Conservation (phyloP, 2,329 filamentous ascomycete species). For the Neopestalotiopsis clavispora region DNA sequence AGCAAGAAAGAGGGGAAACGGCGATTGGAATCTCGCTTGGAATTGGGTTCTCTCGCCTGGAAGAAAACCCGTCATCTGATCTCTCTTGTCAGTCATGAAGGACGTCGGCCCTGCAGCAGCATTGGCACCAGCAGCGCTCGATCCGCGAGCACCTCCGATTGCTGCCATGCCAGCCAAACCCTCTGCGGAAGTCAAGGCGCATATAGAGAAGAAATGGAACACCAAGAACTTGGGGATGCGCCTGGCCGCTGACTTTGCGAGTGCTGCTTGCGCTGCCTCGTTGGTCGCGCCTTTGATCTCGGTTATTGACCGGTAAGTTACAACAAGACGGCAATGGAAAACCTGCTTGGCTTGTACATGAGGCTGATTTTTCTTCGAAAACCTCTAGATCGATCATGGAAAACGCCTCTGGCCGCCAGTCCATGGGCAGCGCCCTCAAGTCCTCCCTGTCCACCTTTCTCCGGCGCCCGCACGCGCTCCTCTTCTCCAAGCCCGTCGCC, state of each 20-base stretch:
- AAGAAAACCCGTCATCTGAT: not conserved
- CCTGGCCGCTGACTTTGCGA: conserved; percentile 69
- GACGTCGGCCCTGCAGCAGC: not conserved
- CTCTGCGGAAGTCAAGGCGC: conserved; percentile 18
- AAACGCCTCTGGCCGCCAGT: conserved; percentile 73
- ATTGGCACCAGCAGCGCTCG: conserved; percentile 12
- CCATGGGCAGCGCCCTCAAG: conserved; percentile 63
- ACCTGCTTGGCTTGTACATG: not conserved
- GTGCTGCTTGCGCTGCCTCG: conserved; percentile 73
- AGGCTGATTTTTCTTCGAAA: conserved; percentile 16
- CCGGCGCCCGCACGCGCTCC: conserved; percentile 61
- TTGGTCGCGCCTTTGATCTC: conserved; percentile 85
- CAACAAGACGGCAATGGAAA: not conserved
- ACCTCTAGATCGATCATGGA: conserved; percentile 73
- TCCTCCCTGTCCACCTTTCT: conserved; percentile 62
- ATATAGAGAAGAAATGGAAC: conserved; percentile 63
- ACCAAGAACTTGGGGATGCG: conserved; percentile 73
- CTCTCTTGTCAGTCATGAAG: not conserved
- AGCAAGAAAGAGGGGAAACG: not conserved
- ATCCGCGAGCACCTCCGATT: not conserved
- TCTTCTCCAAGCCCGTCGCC: conserved; percentile 70
- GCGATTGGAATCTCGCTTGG: not conserved
- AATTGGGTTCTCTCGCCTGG: not conserved
- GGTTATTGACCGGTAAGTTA: conserved; percentile 78
- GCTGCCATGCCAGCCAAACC: conserved; percentile 12